Conservation (phyloP, 129 eudicot species). For the Chrysanthemum lavandulifolium region DNA sequence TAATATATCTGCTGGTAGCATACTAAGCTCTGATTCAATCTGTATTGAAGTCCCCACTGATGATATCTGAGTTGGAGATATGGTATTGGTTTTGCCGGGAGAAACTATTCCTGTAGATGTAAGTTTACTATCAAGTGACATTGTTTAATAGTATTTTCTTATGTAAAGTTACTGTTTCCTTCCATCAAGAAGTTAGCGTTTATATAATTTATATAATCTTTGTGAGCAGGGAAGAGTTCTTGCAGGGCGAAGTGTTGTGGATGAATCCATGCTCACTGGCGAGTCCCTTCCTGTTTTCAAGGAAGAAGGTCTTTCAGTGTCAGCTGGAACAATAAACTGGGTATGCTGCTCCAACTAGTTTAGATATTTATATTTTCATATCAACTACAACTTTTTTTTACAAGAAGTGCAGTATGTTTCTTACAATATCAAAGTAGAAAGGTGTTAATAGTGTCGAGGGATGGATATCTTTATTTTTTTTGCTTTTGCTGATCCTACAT, state of each 20-base stretch:
- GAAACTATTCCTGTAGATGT: slow-evolving; percentile 96
- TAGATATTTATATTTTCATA: no score
- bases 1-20: slow-evolving; percentile 39
- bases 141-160: not conserved
- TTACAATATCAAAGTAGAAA: slow-evolving; percentile 1
- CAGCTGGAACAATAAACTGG: slow-evolving; percentile 96
- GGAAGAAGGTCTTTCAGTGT: slow-evolving; percentile 70
- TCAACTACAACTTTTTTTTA: not conserved
- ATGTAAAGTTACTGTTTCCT: slow-evolving; percentile 1
- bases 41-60: slow-evolving; percentile 85
- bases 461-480: not conserved
- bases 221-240: slow-evolving; percentile 71
- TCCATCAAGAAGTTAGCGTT: slow-evolving; percentile 9
- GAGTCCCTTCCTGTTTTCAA: slow-evolving; percentile 94
- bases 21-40: slow-evolving; percentile 72
- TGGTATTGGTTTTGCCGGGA: slow-evolving; percentile 85
- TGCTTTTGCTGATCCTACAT: not conserved
- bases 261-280: slow-evolving; percentile 96
- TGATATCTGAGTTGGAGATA: slow-evolving; percentile 78
- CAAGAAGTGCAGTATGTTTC: not conserved
- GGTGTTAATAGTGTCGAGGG: not conserved
- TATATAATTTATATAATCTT: slow-evolving; percentile 4
- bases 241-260: slow-evolving; percentile 97
- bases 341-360: slow-evolving; percentile 36
- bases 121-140: slow-evolving; percentile 38